Evolutionary conservation across 257 asterid species (phyloP).

Genomic region (Nicotiana paniculata): DNA sequence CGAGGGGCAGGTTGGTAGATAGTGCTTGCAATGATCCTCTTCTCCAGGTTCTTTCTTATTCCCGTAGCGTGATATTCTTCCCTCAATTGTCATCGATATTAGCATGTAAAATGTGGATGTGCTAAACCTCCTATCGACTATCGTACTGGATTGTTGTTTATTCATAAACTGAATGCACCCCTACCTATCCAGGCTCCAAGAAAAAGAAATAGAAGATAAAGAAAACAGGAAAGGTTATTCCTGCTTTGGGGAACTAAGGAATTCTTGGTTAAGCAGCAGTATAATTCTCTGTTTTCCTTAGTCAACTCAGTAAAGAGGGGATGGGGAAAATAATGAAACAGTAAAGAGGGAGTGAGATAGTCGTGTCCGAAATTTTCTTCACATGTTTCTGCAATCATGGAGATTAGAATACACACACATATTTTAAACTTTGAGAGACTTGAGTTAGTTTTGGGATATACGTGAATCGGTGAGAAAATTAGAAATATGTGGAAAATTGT

Average conservation of each 20-base stretch:
- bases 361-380: too few species aligned
- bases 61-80: background rate
- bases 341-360: too few species aligned
- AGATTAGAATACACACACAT: too few species aligned
- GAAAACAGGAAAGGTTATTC: too few species aligned
- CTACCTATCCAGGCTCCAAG: background rate
- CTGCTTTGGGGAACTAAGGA: too few species aligned
- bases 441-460: too few species aligned
- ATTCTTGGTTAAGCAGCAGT: too few species aligned
- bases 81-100: background rate
- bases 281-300: too few species aligned
- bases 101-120: background rate
- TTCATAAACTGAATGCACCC: background rate
- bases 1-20: conserved; percentile 86
- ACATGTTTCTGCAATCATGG: too few species aligned
- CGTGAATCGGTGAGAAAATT: background rate
- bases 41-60: conserved; percentile 57
- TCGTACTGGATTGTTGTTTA: background rate
- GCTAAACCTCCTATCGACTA: background rate
- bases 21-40: conserved; percentile 79
- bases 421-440: too few species aligned
- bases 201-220: background rate
- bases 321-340: too few species aligned
- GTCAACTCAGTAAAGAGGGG: too few species aligned
- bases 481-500: background rate